Evolutionary conservation across 306 rosid genomes (phyloP).

Genomic region (Acacia acuminata): DNA sequence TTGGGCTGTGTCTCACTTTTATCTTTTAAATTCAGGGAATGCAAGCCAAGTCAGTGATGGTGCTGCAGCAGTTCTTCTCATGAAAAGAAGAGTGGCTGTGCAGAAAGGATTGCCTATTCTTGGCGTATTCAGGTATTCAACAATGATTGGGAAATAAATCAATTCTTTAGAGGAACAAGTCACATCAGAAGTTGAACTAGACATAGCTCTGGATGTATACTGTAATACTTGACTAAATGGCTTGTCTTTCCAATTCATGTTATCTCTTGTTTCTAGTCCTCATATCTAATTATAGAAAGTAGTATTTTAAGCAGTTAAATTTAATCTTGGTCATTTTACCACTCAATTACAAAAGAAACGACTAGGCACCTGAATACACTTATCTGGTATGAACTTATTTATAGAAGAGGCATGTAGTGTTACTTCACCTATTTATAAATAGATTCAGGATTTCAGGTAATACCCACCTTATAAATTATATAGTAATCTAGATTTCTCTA

Average conservation of each 20-base stretch:
- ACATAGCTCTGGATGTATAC: neutral
- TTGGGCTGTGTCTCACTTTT: neutral
- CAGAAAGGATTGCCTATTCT: constrained; percentile 84
- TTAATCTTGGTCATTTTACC: constrained; percentile 1
- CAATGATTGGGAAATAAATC: neutral
- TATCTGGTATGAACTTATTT: neutral
- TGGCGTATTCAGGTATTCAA: constrained; percentile 72
- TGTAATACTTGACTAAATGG: neutral
- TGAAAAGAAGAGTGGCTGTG: constrained; percentile 82
- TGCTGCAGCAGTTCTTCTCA: constrained; percentile 92
- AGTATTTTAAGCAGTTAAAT: constrained; percentile 8
- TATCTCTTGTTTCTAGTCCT: neutral
- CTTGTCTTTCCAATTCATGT: neutral
- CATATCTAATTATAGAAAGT: constrained; percentile 1
- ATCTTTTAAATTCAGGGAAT: constrained; percentile 59
- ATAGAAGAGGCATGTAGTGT: constrained; percentile 5
- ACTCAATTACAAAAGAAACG: neutral
- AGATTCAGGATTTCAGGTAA: neutral
- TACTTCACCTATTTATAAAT: neutral
- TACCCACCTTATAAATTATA: neutral
- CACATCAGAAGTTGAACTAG: constrained; percentile 13
- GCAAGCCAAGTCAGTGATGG: constrained; percentile 95
- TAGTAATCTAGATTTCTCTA: neutral
- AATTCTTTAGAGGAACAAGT: neutral
- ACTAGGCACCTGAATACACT: neutral